These are phyloP conservation scores for Umbelopsis sp. DNA, from an alignment of 192 early-diverging fungal genomes.

Conservation along the genomic window DNA sequence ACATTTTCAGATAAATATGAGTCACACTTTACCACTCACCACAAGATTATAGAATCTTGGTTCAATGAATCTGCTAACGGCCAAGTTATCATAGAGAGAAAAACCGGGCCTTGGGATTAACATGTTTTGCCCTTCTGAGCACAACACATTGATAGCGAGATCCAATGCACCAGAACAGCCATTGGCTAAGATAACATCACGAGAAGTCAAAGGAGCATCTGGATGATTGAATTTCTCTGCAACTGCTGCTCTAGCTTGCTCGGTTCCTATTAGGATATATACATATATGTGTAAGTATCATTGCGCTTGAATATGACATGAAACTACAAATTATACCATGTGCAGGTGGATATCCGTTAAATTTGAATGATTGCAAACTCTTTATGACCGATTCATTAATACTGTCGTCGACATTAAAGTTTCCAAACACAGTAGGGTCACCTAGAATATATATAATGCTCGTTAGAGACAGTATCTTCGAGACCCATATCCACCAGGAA, in stretches of 20 bases:
- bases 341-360: constrained; percentile 84
- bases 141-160: constrained; percentile 71
- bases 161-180: constrained; percentile 80
- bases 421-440: constrained; percentile 90
- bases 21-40: constrained; percentile 38
- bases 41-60: constrained; percentile 79
- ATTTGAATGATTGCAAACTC: constrained; percentile 66
- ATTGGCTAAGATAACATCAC: constrained; percentile 81
- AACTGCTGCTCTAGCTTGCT: constrained; percentile 71
- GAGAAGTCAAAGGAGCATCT: constrained; percentile 68
- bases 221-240: constrained; percentile 68
- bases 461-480: not conserved
- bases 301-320: not conserved
- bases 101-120: constrained; percentile 85
- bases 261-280: constrained; percentile 36
- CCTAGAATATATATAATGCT: constrained; percentile 40
- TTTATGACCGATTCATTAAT: constrained; percentile 73
- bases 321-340: constrained; percentile 50
- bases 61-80: constrained; percentile 76
- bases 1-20: constrained; percentile 6
- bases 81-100: constrained; percentile 82
- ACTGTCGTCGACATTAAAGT: constrained; percentile 77
- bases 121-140: constrained; percentile 83
- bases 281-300: no score
- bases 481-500: not conserved